Evolutionary conservation across 768 basidiomycete genomes (phyloP).

Genomic region (Suillus alpinus): DNA sequence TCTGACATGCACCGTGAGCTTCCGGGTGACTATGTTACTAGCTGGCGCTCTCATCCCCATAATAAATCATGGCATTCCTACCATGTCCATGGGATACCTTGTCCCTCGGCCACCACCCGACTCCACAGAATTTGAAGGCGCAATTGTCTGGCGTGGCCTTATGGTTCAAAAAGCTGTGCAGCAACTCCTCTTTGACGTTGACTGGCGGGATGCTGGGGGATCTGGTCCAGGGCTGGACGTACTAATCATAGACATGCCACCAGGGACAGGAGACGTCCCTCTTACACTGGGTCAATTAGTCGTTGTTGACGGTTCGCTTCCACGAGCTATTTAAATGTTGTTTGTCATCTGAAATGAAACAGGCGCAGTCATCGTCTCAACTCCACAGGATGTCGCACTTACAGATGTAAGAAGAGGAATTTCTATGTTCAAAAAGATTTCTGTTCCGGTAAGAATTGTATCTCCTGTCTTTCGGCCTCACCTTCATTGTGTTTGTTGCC

Average conservation of each 20-base stretch:
- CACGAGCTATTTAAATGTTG: not conserved
- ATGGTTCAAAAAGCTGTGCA: slow-evolving; percentile 99
- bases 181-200: slow-evolving; percentile 93
- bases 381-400: slow-evolving; percentile 92
- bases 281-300: slow-evolving; percentile 89
- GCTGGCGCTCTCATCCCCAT: slow-evolving; percentile 81
- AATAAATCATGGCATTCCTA: slow-evolving; percentile 83
- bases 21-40: slow-evolving; percentile 25
- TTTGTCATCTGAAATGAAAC: not conserved
- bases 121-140: slow-evolving; percentile 60
- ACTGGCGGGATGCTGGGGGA: slow-evolving; percentile 56
- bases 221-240: slow-evolving; percentile 62
- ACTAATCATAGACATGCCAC: slow-evolving; percentile 93
- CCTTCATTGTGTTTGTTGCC: not conserved
- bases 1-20: not conserved
- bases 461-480: slow-evolving; percentile 1
- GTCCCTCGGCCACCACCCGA: slow-evolving; percentile 55
- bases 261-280: slow-evolving; percentile 95
- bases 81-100: slow-evolving; percentile 98
- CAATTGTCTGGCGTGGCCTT: slow-evolving; percentile 92
- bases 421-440: slow-evolving; percentile 86
- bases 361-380: slow-evolving; percentile 94
- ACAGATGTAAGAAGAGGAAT: slow-evolving; percentile 92
- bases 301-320: slow-evolving; percentile 67
- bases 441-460: slow-evolving; percentile 65